A percentile compares a stretch with the other conserved stretches of the same genome.
These are phyloP conservation scores for Penicillium sp. DNA, from an alignment of 2,329 filamentous ascomycete genomes.

Conservation along the genomic window DNA sequence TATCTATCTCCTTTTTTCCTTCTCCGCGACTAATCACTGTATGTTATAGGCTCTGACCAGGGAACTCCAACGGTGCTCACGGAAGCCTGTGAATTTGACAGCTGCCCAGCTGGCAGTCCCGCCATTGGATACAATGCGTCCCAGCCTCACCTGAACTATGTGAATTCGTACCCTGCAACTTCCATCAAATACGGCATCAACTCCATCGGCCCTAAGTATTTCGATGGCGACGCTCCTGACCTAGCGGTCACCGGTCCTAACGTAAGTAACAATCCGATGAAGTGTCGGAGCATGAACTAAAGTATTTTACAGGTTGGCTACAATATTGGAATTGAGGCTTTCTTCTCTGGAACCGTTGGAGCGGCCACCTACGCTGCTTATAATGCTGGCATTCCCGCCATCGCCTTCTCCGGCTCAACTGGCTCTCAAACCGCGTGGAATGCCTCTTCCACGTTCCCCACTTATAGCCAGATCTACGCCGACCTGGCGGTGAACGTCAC, in stretches of 20 bases:
- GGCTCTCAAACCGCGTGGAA: constrained; percentile 57
- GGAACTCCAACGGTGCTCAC: constrained; percentile 50
- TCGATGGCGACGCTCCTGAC: constrained; percentile 55
- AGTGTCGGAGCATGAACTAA: neutral
- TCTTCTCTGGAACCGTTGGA: constrained; percentile 68
- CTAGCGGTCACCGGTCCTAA: constrained; percentile 69
- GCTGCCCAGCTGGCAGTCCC: constrained; percentile 59
- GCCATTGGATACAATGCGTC: constrained; percentile 59
- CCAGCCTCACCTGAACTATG: constrained; percentile 65
- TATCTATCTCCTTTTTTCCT: neutral
- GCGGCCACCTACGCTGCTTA: constrained; percentile 60
- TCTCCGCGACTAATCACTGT: constrained; percentile 2
- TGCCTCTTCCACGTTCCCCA: constrained; percentile 38
- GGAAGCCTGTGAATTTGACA: constrained; percentile 60
- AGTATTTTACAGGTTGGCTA: constrained; percentile 31
- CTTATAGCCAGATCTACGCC: constrained; percentile 62
- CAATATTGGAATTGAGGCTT: constrained; percentile 59
- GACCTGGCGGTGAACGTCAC: constrained; percentile 62
- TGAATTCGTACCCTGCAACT: constrained; percentile 70
- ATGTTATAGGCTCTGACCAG: constrained; percentile 54
- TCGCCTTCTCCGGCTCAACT: constrained; percentile 65
- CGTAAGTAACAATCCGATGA: constrained; percentile 28
- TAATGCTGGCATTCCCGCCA: constrained; percentile 60
- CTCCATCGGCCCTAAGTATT: constrained; percentile 55
- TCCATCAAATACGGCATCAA: constrained; percentile 64